These are phyloP conservation scores for Chaetomium sp. DNA, from an alignment of 2,329 filamentous ascomycete genomes.

Conservation along the genomic window DNA sequence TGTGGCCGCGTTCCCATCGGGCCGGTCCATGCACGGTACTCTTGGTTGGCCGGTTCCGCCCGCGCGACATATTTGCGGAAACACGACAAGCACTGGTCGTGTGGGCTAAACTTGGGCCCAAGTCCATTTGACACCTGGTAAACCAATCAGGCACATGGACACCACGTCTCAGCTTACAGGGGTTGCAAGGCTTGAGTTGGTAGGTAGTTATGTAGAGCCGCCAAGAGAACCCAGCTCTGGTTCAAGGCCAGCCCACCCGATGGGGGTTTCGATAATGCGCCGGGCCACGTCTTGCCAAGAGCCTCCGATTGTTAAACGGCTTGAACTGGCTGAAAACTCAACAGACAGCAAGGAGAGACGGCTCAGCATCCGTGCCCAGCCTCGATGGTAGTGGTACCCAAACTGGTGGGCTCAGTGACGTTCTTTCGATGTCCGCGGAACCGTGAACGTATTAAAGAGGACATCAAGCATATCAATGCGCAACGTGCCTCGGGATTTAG, in stretches of 20 bases:
- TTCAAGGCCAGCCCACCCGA: neutral
- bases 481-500: neutral
- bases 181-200: neutral
- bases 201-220: too few relatives aligned
- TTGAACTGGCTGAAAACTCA: neutral
- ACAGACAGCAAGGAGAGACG: neutral
- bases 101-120: neutral
- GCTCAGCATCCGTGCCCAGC: neutral
- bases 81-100: neutral
- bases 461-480: neutral
- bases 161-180: neutral
- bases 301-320: neutral
- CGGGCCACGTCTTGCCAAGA: neutral
- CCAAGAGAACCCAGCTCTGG: neutral
- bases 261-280: neutral
- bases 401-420: neutral
- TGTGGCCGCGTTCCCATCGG: neutral
- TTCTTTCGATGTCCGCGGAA: neutral
- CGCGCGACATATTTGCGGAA: neutral
- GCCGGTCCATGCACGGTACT: neutral
- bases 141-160: neutral
- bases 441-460: neutral
- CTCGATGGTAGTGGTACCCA: neutral
- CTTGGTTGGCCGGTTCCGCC: neutral
- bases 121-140: neutral